Base-by-base conservation (phyloP, 176 grass and related monocot species). In the Melocanna baccifera region DNA sequence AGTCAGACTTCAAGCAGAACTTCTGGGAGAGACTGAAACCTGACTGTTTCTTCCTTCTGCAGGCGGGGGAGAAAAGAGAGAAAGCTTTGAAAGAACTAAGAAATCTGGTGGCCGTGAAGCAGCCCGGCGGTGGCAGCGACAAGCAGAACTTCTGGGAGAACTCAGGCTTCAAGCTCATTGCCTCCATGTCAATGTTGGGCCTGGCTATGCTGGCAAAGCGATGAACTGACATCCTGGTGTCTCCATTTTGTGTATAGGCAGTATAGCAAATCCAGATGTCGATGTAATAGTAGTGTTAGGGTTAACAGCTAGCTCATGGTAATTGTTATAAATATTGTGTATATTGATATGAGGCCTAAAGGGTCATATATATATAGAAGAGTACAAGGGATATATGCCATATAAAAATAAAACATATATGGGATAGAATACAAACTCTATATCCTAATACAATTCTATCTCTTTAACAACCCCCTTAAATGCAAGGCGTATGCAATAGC, bases 91-190 rank as follows among this genome's bases (percentile, higher is more conserved):
- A 86, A 85, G 88, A 92, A 74, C 29, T 84, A 34, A 80, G 57
- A 77, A 80, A 84, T 81, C 73, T 81, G 45, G 22, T 86, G 79
- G 55, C 53, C 15, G 18, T 47, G 11, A 56, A 84, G 28, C 92
- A 88, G 66, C 58, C 41, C 19, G 9, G 52, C 7, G 40, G 5
- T 25, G 71, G 37, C 14, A 66, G 67, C 19, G 74, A 75, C 46
- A 88, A 84, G n/a, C 61, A 73, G 19, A 90, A 88, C 23, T 79
- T 90, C 32, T 95, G 93, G 93, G 87, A 88, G 59, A 84, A 75
- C 67, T 68, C 74, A 20, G 82, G 63, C 11, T 90, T 90, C 71
- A 94, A 90, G 71, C 79, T 90, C 41, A 81, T 95, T 47, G 87
- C 84, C 59, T 92, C 90, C 12, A 81, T 92, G 68, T 84, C 85